phyloP scores from a whole-genome alignment of 1,139 yeast genomes.

The Keqinozyma sinolaborantium region DNA sequence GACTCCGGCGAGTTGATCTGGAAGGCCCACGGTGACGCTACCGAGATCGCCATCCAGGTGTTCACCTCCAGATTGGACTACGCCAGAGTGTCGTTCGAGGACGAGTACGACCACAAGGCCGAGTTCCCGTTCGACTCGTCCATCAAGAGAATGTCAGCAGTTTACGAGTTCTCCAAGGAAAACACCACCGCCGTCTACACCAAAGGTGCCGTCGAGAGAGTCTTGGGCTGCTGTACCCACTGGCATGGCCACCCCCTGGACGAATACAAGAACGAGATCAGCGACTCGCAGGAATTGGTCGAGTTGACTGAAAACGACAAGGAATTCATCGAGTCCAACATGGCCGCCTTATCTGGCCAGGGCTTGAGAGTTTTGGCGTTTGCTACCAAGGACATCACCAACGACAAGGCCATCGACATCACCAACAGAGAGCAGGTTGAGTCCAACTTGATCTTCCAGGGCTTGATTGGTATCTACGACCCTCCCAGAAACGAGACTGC shows the following conservation, averaged over 20 bases:
- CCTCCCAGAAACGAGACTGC: constrained; percentile 79
- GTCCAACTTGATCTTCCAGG: constrained; percentile 53
- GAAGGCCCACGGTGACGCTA: constrained; percentile 84
- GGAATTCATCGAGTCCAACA: constrained; percentile 47
- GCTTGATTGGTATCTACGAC: constrained; percentile 77
- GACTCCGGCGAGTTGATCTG: constrained; percentile 44
- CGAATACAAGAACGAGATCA: constrained; percentile 7
- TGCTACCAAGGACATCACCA: constrained; percentile 39
- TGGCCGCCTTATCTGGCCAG: constrained; percentile 60
- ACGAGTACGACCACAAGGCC: constrained; percentile 43
- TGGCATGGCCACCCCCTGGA: constrained; percentile 43
- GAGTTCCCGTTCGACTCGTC: constrained; percentile 82
- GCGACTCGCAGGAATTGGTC: constrained; percentile 15
- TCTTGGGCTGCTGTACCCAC: constrained; percentile 52
- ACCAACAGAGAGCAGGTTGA: constrained; percentile 53
- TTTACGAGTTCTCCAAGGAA: constrained; percentile 38
- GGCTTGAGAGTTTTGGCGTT: constrained; percentile 77
- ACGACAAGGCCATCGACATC: constrained; percentile 17
- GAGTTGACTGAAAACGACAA: constrained; percentile 42
- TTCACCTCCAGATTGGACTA: constrained; percentile 56
- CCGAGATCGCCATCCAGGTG: constrained; percentile 80
- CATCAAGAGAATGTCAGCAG: constrained; percentile 69
- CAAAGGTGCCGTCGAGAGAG: constrained; percentile 80
- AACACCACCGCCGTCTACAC: constrained; percentile 44
- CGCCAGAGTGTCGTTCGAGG: constrained; percentile 41